phyloP scores from a whole-genome alignment of 1,284 basidiomycete genomes.

The Phaffia rhodozyma region DNA sequence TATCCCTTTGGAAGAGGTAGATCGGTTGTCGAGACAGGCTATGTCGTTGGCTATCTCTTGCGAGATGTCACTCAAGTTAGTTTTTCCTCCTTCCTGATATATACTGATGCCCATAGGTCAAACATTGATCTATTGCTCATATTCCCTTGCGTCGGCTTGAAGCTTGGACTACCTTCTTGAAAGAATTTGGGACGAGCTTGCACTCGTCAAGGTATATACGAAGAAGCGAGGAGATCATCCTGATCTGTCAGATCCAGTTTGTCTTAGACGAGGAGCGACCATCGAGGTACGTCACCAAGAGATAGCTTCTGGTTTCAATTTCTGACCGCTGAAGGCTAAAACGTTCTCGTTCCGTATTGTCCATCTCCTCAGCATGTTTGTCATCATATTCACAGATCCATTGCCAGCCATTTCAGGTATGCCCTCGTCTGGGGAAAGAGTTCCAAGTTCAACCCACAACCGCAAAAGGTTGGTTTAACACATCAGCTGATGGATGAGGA shows the following conservation, averaged over 20 bases:
- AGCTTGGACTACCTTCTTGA: constrained; percentile 81
- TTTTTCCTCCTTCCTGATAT: background rate
- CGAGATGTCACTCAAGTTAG: constrained; percentile 35
- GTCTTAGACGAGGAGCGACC: constrained; percentile 78
- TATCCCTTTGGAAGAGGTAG: constrained; percentile 77
- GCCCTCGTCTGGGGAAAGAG: constrained; percentile 89
- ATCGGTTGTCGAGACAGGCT: constrained; percentile 64
- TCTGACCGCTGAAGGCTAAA: background rate
- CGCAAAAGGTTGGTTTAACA: constrained; percentile 79
- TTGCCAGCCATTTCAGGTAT: constrained; percentile 70
- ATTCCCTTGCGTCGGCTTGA: constrained; percentile 39
- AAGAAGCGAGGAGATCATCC: constrained; percentile 92
- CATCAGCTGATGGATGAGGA: constrained; percentile 90
- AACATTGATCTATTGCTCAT: no score
- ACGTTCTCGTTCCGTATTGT: background rate
- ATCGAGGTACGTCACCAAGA: constrained; percentile 55
- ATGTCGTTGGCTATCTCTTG: constrained; percentile 30
- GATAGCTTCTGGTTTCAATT: background rate
- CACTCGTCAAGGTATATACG: constrained; percentile 75
- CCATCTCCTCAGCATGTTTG: constrained; percentile 55
- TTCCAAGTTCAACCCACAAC: constrained; percentile 79
- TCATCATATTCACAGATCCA: constrained; percentile 77
- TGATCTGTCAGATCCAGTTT: constrained; percentile 85
- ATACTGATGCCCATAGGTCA: no score
- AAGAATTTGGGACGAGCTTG: constrained; percentile 76